Evolutionary conservation across 441 rosid species (phyloP), one percentile per base, ranked within the genome.

Genomic region (Adansonia rubrostipa): DNA sequence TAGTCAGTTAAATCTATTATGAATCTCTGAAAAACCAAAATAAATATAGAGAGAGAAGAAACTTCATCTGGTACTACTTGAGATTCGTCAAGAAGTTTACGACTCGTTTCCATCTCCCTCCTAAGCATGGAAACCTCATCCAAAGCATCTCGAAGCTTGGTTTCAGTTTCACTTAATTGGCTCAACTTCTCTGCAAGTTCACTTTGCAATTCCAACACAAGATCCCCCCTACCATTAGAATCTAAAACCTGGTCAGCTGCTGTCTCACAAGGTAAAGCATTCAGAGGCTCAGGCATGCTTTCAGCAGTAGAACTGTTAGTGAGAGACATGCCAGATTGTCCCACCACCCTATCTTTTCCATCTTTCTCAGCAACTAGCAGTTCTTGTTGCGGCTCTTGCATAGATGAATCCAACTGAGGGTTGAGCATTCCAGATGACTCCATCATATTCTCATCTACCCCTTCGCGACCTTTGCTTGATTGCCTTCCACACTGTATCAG

Each of bases 11-110:
- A 64, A 68, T 47, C 74, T 10, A 74, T 61, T 47, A 36, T 22
- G 19, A 53, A 17, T 33, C 36, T 53, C 56, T 6, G 33, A 33
- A 65, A 47, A 76, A 14, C 64, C 40, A 76, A 64, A 76, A 51
- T 13, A 20, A 14, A 53, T 57, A 44, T 45, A 67, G 74, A 40
- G 54, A 65, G 40, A 17, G 57, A 6, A 48, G 20, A 65, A 51
- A n/a, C 17, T 20, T 57, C 73, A 14, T 14, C 40, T n/a, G 50
- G 44, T 45, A 75, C 36, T 84, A 97, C 99, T 99, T 95, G 98
- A 80, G 97, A 97, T 91, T 97, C 99, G 83, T 95, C 91, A 13
- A 91, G 98, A 71, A 95, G 98, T 87, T 93, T 93, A 87, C 73
- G 90, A 83, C 86, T 91, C 66, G 73, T 83, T 81, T 97, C 99